phyloP scores from a whole-genome alignment of 2,329 filamentous ascomycete species.

The Xylaria multiplex region DNA sequence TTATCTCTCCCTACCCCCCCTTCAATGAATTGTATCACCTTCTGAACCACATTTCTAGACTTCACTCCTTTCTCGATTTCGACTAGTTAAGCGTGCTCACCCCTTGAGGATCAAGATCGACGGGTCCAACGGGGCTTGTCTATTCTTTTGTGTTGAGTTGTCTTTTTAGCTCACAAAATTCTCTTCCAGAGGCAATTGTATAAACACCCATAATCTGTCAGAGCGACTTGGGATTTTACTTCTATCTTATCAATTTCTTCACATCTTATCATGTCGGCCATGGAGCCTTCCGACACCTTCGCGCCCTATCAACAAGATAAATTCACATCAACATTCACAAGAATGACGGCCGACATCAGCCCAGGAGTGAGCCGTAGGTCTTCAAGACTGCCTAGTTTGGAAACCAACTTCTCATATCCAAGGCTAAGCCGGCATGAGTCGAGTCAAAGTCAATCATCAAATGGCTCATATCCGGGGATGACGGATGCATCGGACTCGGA shows the following conservation, averaged over 20 bases:
- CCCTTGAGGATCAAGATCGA: slow-evolving; percentile 41
- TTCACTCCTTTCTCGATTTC: slow-evolving; percentile 35
- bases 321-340: slow-evolving; percentile 18
- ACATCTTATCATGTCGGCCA: slow-evolving; percentile 33
- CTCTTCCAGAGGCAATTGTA: slow-evolving; percentile 35
- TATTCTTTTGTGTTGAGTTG: slow-evolving; percentile 30
- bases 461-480: slow-evolving; percentile 59
- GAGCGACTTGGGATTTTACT: slow-evolving; percentile 37
- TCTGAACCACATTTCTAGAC: slow-evolving; percentile 36
- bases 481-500: slow-evolving; percentile 65
- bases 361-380: slow-evolving; percentile 18
- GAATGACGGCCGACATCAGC: slow-evolving; percentile 33
- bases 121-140: slow-evolving; percentile 28
- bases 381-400: slow-evolving; percentile 40
- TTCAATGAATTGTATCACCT: slow-evolving; percentile 41
- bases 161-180: slow-evolving; percentile 38
- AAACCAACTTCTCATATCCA: slow-evolving; percentile 52
- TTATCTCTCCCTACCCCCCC: slow-evolving; percentile 44
- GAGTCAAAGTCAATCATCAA: slow-evolving; percentile 53
- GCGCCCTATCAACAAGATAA: slow-evolving; percentile 28
- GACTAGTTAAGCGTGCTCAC: slow-evolving; percentile 35
- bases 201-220: slow-evolving; percentile 45
- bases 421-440: slow-evolving; percentile 45
- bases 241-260: slow-evolving; percentile 38
- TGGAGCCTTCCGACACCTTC: slow-evolving; percentile 42